Percentiles rank a stretch among this genome's conserved stretches.
phyloP scores from a whole-genome alignment of 352 stramenopile species.

The Phytophthora pinifolia region DNA sequence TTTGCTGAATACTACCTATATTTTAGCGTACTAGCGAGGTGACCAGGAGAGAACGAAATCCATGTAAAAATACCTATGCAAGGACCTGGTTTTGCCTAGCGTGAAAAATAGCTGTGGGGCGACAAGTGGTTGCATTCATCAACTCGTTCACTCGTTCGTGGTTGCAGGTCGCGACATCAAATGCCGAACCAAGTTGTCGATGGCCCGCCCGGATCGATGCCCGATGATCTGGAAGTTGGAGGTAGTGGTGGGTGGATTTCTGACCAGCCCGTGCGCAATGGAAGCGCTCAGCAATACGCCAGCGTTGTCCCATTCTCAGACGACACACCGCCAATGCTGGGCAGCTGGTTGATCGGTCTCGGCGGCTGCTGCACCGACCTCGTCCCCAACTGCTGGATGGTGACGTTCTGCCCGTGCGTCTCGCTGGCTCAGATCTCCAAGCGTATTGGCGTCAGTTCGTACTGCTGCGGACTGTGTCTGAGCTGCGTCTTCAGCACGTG shows the following conservation, averaged over 20 bases:
- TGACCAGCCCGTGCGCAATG: slow-evolving; percentile 10
- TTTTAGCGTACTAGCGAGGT: no score
- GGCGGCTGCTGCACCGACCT: slow-evolving; percentile 32
- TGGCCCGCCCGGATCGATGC: slow-evolving; percentile 14
- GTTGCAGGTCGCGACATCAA: not conserved
- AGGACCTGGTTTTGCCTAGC: not conserved
- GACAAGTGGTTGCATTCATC: slow-evolving; percentile 10
- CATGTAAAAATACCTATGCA: slow-evolving; percentile 21
- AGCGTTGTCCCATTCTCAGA: slow-evolving; percentile 26
- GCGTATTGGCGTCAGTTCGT: slow-evolving; percentile 29
- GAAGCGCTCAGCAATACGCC: slow-evolving; percentile 17
- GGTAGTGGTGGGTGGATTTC: slow-evolving; percentile 10
- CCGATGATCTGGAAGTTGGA: slow-evolving; percentile 18
- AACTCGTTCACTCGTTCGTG: not conserved
- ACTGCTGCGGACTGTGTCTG: slow-evolving; percentile 19
- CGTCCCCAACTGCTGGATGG: slow-evolving; percentile 44
- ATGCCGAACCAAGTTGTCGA: slow-evolving; percentile 18
- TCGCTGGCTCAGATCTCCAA: slow-evolving; percentile 37
- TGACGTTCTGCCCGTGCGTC: slow-evolving; percentile 39
- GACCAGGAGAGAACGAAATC: not conserved
- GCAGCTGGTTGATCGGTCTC: slow-evolving; percentile 24
- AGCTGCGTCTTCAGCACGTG: slow-evolving; percentile 22
- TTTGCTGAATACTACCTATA: no score
- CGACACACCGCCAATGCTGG: slow-evolving; percentile 24
- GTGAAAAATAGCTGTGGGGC: slow-evolving; percentile 15